Evolutionary conservation across 1,284 basidiomycete genomes (phyloP).

Genomic region (Cutaneotrichosporon dermatis): DNA sequence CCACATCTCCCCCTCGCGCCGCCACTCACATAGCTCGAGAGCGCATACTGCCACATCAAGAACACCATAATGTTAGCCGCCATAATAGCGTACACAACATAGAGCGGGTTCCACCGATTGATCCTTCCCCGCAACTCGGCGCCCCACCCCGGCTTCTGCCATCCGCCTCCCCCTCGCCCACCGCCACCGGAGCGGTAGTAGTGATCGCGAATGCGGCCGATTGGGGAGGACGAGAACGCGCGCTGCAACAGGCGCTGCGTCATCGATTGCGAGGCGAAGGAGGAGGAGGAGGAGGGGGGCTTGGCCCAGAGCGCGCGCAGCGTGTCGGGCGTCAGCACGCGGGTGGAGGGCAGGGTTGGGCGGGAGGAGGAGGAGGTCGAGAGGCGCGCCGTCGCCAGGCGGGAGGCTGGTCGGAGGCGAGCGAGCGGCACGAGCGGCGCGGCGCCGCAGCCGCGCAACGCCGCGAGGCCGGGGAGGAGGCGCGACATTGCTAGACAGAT

Average conservation of each 20-base stretch:
- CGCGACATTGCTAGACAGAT: conserved; percentile 11
- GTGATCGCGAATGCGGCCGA: not conserved
- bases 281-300: not conserved
- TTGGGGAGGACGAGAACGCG: conserved; percentile 6
- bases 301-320: not conserved
- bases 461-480: conserved; percentile 10
- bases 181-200: conserved; percentile 2
- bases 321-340: not conserved
- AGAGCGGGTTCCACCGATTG: conserved; percentile 2
- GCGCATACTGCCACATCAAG: conserved; percentile 46
- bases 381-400: not conserved
- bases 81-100: conserved; percentile 25
- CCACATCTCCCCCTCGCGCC: too few species aligned
- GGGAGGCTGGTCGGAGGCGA: not conserved
- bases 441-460: not conserved
- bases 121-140: not conserved
- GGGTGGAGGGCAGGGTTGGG: not conserved
- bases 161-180: not conserved
- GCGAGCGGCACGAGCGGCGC: not conserved
- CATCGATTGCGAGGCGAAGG: not conserved
- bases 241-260: conserved; percentile 4
- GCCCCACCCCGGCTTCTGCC: too few species aligned
- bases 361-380: not conserved
- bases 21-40: conserved; percentile 32
- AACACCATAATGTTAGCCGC: conserved; percentile 43